Evolutionary conservation across 2,329 filamentous ascomycete species (phyloP).

Genomic region (Acrodontium crateriforme): DNA sequence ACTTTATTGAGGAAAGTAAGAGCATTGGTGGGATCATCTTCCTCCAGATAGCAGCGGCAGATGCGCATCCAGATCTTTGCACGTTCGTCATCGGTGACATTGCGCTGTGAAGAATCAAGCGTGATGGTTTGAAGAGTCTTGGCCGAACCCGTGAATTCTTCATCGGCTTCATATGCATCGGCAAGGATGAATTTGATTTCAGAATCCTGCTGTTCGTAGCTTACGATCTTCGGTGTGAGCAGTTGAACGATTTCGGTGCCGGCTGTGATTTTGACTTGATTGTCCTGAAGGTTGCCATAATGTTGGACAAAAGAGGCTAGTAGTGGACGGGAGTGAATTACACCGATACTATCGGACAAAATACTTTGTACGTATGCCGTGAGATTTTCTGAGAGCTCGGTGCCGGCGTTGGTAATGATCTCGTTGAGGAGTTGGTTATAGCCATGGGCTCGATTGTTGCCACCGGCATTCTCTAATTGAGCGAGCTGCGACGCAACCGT

Average conservation of each 20-base stretch:
- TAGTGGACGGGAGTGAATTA: conserved; percentile 61
- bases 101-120: conserved; percentile 76
- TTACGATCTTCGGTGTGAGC: conserved; percentile 52
- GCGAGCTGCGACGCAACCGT: conserved; percentile 6
- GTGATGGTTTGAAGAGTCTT: conserved; percentile 69
- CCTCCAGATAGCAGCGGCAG: conserved; percentile 84
- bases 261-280: conserved; percentile 59
- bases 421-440: conserved; percentile 46
- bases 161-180: conserved; percentile 65
- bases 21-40: conserved; percentile 75
- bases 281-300: conserved; percentile 46
- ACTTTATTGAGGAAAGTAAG: conserved; percentile 86
- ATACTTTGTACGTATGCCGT: conserved; percentile 50
- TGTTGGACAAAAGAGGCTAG: conserved; percentile 51
- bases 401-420: conserved; percentile 34
- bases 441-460: conserved; percentile 27
- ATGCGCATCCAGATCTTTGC: conserved; percentile 85
- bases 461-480: conserved; percentile 4
- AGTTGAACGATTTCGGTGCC: conserved; percentile 55
- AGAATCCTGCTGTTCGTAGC: conserved; percentile 75
- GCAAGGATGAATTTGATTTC: conserved; percentile 68
- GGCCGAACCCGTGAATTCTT: conserved; percentile 70
- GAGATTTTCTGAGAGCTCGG: conserved; percentile 45
- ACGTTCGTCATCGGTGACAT: conserved; percentile 68
- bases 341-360: conserved; percentile 54